phyloP scores from a whole-genome alignment of 305 asterid genomes.

The Galium porrigens region DNA sequence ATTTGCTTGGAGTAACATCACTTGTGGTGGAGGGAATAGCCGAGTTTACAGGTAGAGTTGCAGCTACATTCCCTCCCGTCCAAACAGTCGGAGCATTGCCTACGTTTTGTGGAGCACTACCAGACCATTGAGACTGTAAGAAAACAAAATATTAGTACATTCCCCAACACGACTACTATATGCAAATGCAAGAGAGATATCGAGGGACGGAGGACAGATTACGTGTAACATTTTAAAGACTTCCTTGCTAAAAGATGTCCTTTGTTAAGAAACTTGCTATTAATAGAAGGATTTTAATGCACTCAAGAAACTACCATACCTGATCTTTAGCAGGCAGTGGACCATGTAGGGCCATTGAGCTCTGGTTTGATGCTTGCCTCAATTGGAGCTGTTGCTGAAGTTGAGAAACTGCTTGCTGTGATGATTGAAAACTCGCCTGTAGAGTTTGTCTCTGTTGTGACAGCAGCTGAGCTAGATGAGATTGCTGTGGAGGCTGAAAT shows the following conservation, averaged over 20 bases:
- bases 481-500: constrained; percentile 33
- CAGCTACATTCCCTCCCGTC: constrained; percentile 32
- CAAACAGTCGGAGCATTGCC: constrained; percentile 26
- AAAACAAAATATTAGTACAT: constrained; percentile 12
- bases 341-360: constrained; percentile 42
- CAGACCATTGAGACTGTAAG: constrained; percentile 54
- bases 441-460: constrained; percentile 88
- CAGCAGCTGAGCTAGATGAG: constrained; percentile 80
- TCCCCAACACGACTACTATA: background rate
- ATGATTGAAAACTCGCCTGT: constrained; percentile 85
- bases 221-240: background rate
- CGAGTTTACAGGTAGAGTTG: constrained; percentile 26
- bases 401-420: constrained; percentile 72
- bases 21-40: constrained; percentile 22
- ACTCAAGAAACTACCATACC: constrained; percentile 24
- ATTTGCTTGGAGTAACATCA: constrained; percentile 23
- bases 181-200: background rate
- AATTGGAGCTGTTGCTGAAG: constrained; percentile 84
- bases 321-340: constrained; percentile 43
- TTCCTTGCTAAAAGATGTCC: background rate
- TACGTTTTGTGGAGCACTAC: constrained; percentile 31
- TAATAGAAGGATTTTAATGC: background rate
- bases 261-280: background rate
- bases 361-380: constrained; percentile 56
- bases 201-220: background rate